Evolutionary conservation across 768 basidiomycete genomes (phyloP).

Genomic region (Phlegmacium glaucopus): DNA sequence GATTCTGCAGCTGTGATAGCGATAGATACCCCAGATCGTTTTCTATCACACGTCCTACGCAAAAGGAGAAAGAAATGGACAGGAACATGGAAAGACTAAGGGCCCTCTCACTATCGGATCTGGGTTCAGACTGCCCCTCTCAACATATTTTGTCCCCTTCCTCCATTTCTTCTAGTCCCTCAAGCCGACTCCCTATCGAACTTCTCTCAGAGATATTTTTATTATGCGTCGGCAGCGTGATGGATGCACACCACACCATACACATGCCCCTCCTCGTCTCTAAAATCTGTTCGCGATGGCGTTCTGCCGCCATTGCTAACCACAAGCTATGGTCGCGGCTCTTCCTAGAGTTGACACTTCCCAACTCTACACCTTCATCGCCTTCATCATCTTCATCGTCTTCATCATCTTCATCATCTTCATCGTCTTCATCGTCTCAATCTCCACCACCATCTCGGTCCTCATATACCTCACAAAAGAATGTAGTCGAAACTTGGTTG

Average conservation of each 20-base stretch:
- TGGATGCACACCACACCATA: constrained; percentile 34
- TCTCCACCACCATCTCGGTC: not conserved
- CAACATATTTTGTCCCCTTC: constrained; percentile 5
- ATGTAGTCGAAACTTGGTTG: constrained; percentile 30
- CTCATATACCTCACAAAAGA: constrained; percentile 15
- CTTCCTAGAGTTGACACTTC: constrained; percentile 15
- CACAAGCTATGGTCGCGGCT: constrained; percentile 39
- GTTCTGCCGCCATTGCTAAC: constrained; percentile 35
- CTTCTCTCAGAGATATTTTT: constrained; percentile 41
- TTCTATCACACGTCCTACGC: not conserved
- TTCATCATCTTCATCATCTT: too few relatives aligned
- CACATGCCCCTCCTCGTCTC: constrained; percentile 35
- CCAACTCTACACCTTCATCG: constrained; percentile 15
- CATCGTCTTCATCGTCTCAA: not conserved
- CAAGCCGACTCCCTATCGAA: constrained; percentile 31
- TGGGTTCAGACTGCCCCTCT: not conserved
- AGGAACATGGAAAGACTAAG: constrained; percentile 1
- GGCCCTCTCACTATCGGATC: not conserved
- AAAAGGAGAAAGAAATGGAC: not conserved
- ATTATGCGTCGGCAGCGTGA: constrained; percentile 31
- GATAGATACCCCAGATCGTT: not conserved
- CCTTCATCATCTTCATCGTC: not conserved
- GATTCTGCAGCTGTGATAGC: not conserved
- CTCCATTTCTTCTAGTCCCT: constrained; percentile 14
- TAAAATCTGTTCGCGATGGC: constrained; percentile 37